Evolutionary conservation across 768 basidiomycete genomes (phyloP).

Genomic region (Steccherinum ochraceum): DNA sequence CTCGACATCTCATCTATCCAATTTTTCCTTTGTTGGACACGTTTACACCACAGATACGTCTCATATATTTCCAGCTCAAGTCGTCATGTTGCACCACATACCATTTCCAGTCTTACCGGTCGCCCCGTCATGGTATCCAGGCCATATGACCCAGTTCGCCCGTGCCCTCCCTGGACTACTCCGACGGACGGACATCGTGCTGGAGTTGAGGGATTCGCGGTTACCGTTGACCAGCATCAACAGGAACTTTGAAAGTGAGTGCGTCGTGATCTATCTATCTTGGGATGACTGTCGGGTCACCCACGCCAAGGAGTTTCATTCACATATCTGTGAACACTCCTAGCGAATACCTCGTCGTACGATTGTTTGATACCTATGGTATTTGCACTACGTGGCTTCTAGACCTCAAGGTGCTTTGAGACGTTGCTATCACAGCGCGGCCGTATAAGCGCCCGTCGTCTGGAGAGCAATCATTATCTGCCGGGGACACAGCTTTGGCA

Average conservation of each 20-base stretch:
- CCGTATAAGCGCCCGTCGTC: too few species aligned
- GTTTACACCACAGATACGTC: not conserved
- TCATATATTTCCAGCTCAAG: not conserved
- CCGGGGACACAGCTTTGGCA: too few species aligned
- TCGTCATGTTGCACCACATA: conserved; percentile 27
- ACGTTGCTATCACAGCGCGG: too few species aligned
- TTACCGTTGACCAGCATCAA: conserved; percentile 94
- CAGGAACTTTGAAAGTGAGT: conserved; percentile 75
- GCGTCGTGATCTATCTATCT: not conserved
- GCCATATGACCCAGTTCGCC: conserved; percentile 90
- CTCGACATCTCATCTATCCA: not conserved
- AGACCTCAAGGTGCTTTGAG: too few species aligned
- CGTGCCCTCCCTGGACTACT: conserved; percentile 71
- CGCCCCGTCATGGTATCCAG: conserved; percentile 92
- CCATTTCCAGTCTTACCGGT: conserved; percentile 48
- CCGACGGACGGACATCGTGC: conserved; percentile 80
- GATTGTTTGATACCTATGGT: too few species aligned
- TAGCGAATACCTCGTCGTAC: not conserved
- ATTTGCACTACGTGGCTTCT: too few species aligned
- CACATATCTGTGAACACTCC: not conserved
- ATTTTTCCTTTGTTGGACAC: not conserved
- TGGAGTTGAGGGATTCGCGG: conserved; percentile 91
- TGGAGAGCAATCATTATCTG: too few species aligned
- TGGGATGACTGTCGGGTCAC: too few species aligned
- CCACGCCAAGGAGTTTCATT: not conserved